Percentiles rank a stretch among this genome's conserved stretches.
These are phyloP conservation scores for Lachnellula subtilissima DNA, from an alignment of 2,329 filamentous ascomycete species.

Conservation along the genomic window DNA sequence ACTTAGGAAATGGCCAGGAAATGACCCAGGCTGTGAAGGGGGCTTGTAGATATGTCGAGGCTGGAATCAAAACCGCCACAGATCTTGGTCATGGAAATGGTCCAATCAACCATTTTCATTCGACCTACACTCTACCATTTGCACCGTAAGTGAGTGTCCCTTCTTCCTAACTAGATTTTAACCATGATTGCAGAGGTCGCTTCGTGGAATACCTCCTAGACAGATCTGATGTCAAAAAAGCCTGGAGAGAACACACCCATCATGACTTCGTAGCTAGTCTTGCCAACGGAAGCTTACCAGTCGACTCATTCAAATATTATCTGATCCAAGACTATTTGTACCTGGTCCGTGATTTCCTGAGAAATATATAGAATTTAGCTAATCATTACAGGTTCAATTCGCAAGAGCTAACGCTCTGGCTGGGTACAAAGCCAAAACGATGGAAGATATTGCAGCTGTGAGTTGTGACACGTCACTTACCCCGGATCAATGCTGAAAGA, in stretches of 20 bases:
- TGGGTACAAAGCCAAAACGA: conserved; percentile 74
- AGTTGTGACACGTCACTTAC: conserved; percentile 21
- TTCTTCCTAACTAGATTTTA: neutral
- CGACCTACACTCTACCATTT: conserved; percentile 63
- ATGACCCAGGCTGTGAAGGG: conserved; percentile 57
- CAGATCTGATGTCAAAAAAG: conserved; percentile 64
- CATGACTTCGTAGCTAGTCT: conserved; percentile 79
- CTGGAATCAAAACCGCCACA: conserved; percentile 51
- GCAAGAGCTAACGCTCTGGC: conserved; percentile 80
- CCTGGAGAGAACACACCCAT: conserved; percentile 73
- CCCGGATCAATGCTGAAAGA: neutral
- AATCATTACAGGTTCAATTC: conserved; percentile 66
- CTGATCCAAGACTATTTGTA: conserved; percentile 92
- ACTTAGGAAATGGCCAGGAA: conserved; percentile 55
- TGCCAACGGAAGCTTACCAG: conserved; percentile 68
- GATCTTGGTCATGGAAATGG: conserved; percentile 58
- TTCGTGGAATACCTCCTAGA: conserved; percentile 82
- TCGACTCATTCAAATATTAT: conserved; percentile 80
- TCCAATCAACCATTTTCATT: conserved; percentile 76
- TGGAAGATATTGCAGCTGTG: conserved; percentile 68
- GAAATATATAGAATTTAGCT: neutral
- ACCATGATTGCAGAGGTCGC: conserved; percentile 48
- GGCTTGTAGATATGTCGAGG: conserved; percentile 69
- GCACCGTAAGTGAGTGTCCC: conserved; percentile 39
- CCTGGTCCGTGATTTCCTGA: conserved; percentile 50